phyloP scores from a whole-genome alignment of 306 rosid species.

The Ammopiptanthus mongolicus region DNA sequence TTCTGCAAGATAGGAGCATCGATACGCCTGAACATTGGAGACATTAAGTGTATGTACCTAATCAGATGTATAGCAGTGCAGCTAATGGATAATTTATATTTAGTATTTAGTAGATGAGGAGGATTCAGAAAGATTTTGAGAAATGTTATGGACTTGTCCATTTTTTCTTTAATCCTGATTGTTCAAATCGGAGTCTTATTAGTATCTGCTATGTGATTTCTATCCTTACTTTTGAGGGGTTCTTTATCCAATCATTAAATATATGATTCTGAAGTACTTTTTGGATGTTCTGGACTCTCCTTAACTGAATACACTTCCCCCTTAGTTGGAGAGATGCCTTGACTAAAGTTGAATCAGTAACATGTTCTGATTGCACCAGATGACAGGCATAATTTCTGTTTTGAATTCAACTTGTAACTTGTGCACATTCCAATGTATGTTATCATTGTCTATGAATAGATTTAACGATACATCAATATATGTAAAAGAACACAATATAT shows the following conservation, averaged over 20 bases:
- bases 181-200: neutral
- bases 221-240: neutral
- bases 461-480: neutral
- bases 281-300: neutral
- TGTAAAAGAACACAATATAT: neutral
- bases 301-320: neutral
- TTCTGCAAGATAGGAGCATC: constrained; percentile 8
- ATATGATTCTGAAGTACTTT: neutral
- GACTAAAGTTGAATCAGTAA: neutral
- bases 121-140: constrained; percentile 1
- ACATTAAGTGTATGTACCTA: neutral
- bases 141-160: neutral
- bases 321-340: neutral
- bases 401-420: neutral
- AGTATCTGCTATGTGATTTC: neutral
- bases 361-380: neutral
- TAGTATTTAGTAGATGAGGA: neutral
- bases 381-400: neutral
- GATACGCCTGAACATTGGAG: neutral
- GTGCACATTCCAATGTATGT: neutral
- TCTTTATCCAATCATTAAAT: neutral
- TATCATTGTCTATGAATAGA: neutral
- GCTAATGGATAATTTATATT: constrained; percentile 3
- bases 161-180: neutral
- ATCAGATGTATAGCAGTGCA: constrained; percentile 21